Evolutionary conservation across 192 early-diverging fungal genomes (phyloP), one percentile per base, ranked within the genome.

Genomic region (Backusella australiensis): DNA sequence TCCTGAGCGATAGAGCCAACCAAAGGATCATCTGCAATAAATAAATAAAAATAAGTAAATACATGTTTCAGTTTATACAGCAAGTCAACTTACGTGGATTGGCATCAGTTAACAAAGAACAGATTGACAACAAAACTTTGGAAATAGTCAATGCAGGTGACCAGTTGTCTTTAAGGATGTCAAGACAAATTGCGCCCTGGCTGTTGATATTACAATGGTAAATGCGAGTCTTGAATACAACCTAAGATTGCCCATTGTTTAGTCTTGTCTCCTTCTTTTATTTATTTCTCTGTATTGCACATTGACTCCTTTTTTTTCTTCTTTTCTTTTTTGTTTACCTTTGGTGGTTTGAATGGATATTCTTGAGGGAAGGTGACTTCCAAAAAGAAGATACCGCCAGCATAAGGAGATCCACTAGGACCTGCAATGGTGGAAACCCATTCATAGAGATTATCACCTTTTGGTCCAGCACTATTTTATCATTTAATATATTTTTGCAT

Each of bases 131-230:
- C 77, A 99, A 81, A 14, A 99, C 96, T 84, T 98, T 98, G 42
- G 95, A 94, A 75, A 97, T 96, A 14, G 97, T 98, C 71, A 99
- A 80, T 34, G 94, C 96, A 23, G 96, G 97, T 59, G 93, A 95
- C 97, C 96, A 99, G 81, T 99, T 96, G 78, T 99, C 96, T 84
- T 99, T 99, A 41, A 99, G 85, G 42, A 97, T 95, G 69, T 98
- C 96, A 73, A 99, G 83, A 84, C 97, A 99, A 71, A 99, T 97
- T 66, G 88, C 88, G 14, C 97, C 97, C 76, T 90, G 89, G 72
- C 88, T 91, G 82, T 96, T 96, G 84, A 99, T 94, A 80, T 99
- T 99, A 88, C 96, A 97, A 83, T 99, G 96, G 79, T 98, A 99
- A 63, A 99, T 97, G 63, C 93, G 91, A 26, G 97, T 99, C 38